phyloP scores from a whole-genome alignment of 2,329 filamentous ascomycete genomes.

The Teratosphaeria epicoccoides region DNA sequence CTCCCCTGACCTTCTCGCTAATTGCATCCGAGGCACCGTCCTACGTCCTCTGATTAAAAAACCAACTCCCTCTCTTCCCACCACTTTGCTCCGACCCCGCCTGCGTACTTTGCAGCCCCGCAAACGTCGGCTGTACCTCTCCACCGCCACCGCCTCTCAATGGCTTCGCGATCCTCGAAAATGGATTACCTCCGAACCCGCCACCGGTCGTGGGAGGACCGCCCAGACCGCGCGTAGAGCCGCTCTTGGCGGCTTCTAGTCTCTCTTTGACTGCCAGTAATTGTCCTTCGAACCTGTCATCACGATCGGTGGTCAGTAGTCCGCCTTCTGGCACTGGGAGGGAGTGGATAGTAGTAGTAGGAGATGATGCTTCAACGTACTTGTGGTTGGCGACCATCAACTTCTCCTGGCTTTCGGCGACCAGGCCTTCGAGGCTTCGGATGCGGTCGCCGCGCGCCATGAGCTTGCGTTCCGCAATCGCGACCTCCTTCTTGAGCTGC shows the following conservation, averaged over 20 bases:
- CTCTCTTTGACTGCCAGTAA: constrained; percentile 96
- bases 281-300: constrained; percentile 81
- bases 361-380: constrained; percentile 44
- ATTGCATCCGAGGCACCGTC: too few relatives aligned
- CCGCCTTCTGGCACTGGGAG: background rate
- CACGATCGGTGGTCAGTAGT: constrained; percentile 7
- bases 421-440: constrained; percentile 77
- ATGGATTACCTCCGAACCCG: constrained; percentile 52
- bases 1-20: too few relatives aligned
- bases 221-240: constrained; percentile 74
- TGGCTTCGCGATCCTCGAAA: constrained; percentile 55
- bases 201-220: constrained; percentile 30
- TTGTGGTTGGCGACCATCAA: constrained; percentile 93
- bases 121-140: constrained; percentile 33
- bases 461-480: constrained; percentile 93
- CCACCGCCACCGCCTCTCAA: constrained; percentile 45
- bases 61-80: constrained; percentile 19
- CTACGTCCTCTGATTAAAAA: constrained; percentile 21
- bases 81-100: constrained; percentile 2
- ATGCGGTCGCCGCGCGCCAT: constrained; percentile 96
- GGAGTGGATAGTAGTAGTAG: background rate
- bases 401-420: constrained; percentile 98
- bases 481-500: constrained; percentile 95
- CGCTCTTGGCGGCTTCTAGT: constrained; percentile 85
- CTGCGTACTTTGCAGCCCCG: constrained; percentile 28